Percentiles rank a stretch among this genome's conserved stretches.
Evolutionary conservation across 306 rosid species (phyloP).

Genomic region (Begonia peltatifolia): DNA sequence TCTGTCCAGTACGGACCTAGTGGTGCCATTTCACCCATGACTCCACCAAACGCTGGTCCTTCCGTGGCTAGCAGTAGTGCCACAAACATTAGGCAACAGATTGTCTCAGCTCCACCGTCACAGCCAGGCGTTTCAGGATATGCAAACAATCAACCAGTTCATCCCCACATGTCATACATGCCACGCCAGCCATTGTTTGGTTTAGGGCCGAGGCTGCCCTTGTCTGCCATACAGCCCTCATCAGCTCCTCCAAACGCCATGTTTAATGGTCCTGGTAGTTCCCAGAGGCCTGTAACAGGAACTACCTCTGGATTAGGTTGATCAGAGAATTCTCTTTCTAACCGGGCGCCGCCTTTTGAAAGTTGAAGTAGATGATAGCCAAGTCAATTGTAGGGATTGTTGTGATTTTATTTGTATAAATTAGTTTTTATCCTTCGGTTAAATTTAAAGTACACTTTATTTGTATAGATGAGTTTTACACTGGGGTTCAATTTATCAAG

Average conservation of each 20-base stretch:
- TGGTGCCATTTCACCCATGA: constrained; percentile 36
- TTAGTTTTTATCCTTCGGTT: too few species aligned
- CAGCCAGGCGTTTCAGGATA: constrained; percentile 79
- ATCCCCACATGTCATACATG: constrained; percentile 72
- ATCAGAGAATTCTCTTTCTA: too few species aligned
- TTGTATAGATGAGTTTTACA: too few species aligned
- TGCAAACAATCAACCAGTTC: constrained; percentile 49
- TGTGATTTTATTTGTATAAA: neutral
- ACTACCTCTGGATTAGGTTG: constrained; percentile 83
- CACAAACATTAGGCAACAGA: constrained; percentile 60
- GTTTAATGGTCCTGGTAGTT: constrained; percentile 55
- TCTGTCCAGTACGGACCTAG: constrained; percentile 62
- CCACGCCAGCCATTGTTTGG: constrained; percentile 74
- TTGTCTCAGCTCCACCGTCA: constrained; percentile 59
- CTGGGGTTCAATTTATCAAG: too few species aligned
- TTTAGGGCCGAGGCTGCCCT: constrained; percentile 77
- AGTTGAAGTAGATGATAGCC: neutral
- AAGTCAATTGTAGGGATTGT: constrained; percentile 32
- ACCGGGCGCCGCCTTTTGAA: too few species aligned
- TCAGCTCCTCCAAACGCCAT: constrained; percentile 51
- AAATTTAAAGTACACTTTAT: too few species aligned
- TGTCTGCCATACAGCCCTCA: constrained; percentile 56
- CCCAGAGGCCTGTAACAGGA: constrained; percentile 79
- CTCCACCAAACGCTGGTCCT: constrained; percentile 47
- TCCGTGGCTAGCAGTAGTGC: constrained; percentile 49